Base-by-base conservation (phyloP, 768 basidiomycete species). In the Russula virescens region DNA sequence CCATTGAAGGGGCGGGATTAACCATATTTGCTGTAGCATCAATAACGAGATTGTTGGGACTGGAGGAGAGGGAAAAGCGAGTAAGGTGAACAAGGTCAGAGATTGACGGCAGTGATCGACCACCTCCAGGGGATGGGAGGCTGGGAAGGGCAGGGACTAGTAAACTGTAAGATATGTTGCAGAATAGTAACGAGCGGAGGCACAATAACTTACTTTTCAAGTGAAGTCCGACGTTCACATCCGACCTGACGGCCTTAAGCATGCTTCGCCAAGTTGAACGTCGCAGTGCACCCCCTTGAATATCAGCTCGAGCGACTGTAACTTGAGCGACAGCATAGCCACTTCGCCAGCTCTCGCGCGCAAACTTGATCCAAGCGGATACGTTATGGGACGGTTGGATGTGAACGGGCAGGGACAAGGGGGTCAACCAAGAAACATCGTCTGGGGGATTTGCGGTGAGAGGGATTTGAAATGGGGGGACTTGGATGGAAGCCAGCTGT, bases 141-240 rank as follows among this genome's bases (percentile, higher is more conserved):
- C 86, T 87, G 47, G 88, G 86, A 9, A 91, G 67, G 9, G 75
- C 70, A 9, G 86, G 87, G 28, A 89, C 88, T 90, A 65, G 18
- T 19, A 5, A 35, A 43, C 50, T 63, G 50, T 66, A 11, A 68
- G 51, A 42, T 63, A 16, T 59, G 64, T 42, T 55, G 38, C 51
- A 61, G 63, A 50, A 48, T 35, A 26, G 47, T 18, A n/a, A 57
- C 47, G 50, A 43, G 55, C 42, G 28, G 13, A 40, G 25, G 60
- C 58, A 46, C 16, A 25, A 18, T 38, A 26, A 14, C 86, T 35
- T 69, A 89, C 89, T 76, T 58, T 80, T 79, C 57, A 88, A 61
- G 43, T 73, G 78, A 28, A 90, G 66, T 16, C 71, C 43, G 14
- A 63, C 25, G 14, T 18, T 47, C 16, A 66, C 26, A 46, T 63